Evolutionary conservation across 1,284 basidiomycete species (phyloP).

Genomic region (Mycosarcoma maydis): DNA sequence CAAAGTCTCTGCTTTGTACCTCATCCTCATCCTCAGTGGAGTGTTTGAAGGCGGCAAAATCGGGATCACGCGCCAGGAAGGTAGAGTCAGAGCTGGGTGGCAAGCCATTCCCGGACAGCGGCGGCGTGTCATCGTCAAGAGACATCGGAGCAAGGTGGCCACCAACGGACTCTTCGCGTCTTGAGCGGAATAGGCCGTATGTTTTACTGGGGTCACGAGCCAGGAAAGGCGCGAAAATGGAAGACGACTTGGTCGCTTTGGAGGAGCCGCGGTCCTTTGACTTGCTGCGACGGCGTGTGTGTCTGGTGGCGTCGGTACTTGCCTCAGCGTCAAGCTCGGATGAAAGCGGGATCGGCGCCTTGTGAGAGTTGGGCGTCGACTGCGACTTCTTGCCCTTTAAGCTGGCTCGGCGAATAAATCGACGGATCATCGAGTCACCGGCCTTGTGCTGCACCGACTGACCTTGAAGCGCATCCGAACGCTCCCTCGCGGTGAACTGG

Average conservation of each 20-base stretch:
- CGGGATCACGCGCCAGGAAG: slow-evolving; percentile 12
- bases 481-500: slow-evolving; percentile 24
- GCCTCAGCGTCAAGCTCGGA: slow-evolving; percentile 22
- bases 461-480: slow-evolving; percentile 10
- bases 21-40: slow-evolving; percentile 1
- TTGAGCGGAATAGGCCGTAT: slow-evolving; percentile 3
- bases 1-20: slow-evolving; percentile 17
- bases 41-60: slow-evolving; percentile 8
- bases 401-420: slow-evolving; percentile 42
- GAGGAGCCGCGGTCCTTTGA: slow-evolving; percentile 19
- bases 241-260: slow-evolving; percentile 14
- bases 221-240: slow-evolving; percentile 45
- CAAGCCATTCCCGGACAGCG: slow-evolving; percentile 15
- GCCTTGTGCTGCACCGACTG: slow-evolving; percentile 6
- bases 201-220: slow-evolving; percentile 24
- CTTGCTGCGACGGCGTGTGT: slow-evolving; percentile 29
- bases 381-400: slow-evolving; percentile 39
- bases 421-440: slow-evolving; percentile 31
- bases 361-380: slow-evolving; percentile 15
- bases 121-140: slow-evolving; percentile 6
- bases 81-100: slow-evolving; percentile 29
- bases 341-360: slow-evolving; percentile 17
- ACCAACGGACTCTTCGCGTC: slow-evolving; percentile 33
- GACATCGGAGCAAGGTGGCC: slow-evolving; percentile 29
- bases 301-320: not conserved